phyloP scores from a whole-genome alignment of 148 eudicot genomes.

The Camellia granthamiana region DNA sequence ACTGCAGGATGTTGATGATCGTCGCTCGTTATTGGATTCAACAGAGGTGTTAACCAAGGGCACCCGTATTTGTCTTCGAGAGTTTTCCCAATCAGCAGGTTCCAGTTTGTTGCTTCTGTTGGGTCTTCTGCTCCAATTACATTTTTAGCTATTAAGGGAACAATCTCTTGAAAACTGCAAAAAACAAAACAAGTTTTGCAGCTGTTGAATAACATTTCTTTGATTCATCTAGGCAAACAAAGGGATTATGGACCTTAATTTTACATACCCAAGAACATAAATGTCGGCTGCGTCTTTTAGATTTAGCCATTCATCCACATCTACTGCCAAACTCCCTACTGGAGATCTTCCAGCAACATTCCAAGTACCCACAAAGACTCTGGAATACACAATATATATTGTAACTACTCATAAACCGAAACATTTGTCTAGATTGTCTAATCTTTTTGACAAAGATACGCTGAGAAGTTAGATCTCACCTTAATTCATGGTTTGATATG shows the following conservation, averaged over 20 bases:
- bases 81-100: slow-evolving; percentile 61
- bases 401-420: neutral
- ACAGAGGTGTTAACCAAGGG: slow-evolving; percentile 66
- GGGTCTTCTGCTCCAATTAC: slow-evolving; percentile 56
- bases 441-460: neutral
- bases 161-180: slow-evolving; percentile 63
- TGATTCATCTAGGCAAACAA: neutral
- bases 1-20: slow-evolving; percentile 31
- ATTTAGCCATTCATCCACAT: slow-evolving; percentile 64
- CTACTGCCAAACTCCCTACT: slow-evolving; percentile 48
- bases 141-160: slow-evolving; percentile 44
- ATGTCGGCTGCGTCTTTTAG: slow-evolving; percentile 56
- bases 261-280: slow-evolving; percentile 60
- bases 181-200: neutral
- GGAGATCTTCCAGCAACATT: slow-evolving; percentile 72
- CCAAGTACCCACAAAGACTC: slow-evolving; percentile 69
- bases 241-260: neutral
- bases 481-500: slow-evolving; percentile 43
- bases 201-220: neutral
- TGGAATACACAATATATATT: slow-evolving; percentile 10
- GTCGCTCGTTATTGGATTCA: slow-evolving; percentile 39
- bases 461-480: slow-evolving; percentile 29
- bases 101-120: slow-evolving; percentile 58
- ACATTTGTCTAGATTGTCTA: neutral
- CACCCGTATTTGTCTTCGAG: slow-evolving; percentile 72